These are phyloP conservation scores for Skeletonema marinoi DNA, from an alignment of 108 stramenopile genomes.

Conservation along the genomic window DNA sequence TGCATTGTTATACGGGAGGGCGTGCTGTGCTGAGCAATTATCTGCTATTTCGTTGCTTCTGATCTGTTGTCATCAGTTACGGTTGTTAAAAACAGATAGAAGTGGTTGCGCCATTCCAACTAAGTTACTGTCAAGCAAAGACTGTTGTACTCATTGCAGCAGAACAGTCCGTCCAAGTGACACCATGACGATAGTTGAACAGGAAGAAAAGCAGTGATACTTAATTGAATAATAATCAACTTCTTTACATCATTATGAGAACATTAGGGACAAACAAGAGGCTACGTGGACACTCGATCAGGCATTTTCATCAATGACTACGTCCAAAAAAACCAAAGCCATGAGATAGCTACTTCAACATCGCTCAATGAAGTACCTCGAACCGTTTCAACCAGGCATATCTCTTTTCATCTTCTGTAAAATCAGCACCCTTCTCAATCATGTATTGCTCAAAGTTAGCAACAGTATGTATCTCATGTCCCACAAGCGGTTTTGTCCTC, in stretches of 20 bases:
- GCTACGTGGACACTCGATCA: background rate
- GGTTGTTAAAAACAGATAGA: too few species aligned
- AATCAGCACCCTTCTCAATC: slow-evolving; percentile 1
- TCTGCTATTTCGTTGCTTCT: too few species aligned
- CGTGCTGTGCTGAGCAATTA: too few species aligned
- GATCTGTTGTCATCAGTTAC: too few species aligned
- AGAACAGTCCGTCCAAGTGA: background rate
- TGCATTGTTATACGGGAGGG: too few species aligned
- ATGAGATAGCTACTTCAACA: background rate
- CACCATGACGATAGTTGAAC: background rate
- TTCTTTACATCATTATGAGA: background rate
- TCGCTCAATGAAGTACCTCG: background rate
- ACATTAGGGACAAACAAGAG: background rate
- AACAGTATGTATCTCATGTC: background rate
- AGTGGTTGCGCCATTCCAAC: too few species aligned
- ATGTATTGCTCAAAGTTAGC: slow-evolving; percentile 12
- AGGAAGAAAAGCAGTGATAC: background rate
- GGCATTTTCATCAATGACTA: background rate
- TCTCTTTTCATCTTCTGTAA: slow-evolving; percentile 2
- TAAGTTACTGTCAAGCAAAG: too few species aligned
- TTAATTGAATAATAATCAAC: background rate
- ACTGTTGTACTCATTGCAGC: background rate
- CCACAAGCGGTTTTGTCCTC: background rate
- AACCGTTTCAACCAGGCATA: slow-evolving; percentile 12
- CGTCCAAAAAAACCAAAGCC: background rate